Evolutionary conservation across 2,329 filamentous ascomycete genomes (phyloP).

Genomic region (Huntiella abstrusa): DNA sequence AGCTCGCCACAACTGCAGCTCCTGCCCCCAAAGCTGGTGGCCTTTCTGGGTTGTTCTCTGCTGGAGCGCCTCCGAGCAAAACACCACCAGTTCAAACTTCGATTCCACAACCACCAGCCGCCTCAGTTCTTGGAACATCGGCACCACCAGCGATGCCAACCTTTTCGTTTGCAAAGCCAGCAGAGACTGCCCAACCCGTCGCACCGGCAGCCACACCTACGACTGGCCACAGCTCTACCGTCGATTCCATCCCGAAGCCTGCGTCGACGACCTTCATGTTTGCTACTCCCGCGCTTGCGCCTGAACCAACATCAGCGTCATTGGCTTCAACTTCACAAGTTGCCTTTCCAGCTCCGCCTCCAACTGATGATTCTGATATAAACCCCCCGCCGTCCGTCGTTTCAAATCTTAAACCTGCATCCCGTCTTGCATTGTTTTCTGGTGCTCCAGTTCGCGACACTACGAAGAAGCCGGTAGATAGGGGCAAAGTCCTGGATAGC

Average conservation of each 20-base stretch:
- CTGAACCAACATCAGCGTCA: background rate
- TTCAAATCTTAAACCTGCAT: background rate
- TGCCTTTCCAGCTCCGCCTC: background rate
- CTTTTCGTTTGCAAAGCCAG: background rate
- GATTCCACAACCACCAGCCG: too few species aligned
- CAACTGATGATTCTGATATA: background rate
- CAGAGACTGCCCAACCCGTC: background rate
- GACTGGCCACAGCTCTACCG: background rate
- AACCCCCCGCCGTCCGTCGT: background rate
- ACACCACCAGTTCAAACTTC: too few species aligned
- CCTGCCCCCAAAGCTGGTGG: too few species aligned
- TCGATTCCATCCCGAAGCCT: background rate
- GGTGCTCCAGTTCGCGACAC: constrained; percentile 1
- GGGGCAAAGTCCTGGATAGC: constrained; percentile 20
- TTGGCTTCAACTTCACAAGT: background rate
- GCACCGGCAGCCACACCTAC: background rate
- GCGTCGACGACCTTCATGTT: background rate
- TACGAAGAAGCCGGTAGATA: constrained; percentile 2
- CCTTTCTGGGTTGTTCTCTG: too few species aligned
- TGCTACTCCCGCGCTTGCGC: background rate
- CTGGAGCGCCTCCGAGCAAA: too few species aligned
- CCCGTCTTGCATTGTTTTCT: constrained; percentile 8
- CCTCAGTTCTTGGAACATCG: background rate
- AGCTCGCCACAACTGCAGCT: background rate
- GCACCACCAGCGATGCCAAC: background rate